Evolutionary conservation across 2,329 filamentous ascomycete species (phyloP).

Genomic region (Cordyceps cicadae): DNA sequence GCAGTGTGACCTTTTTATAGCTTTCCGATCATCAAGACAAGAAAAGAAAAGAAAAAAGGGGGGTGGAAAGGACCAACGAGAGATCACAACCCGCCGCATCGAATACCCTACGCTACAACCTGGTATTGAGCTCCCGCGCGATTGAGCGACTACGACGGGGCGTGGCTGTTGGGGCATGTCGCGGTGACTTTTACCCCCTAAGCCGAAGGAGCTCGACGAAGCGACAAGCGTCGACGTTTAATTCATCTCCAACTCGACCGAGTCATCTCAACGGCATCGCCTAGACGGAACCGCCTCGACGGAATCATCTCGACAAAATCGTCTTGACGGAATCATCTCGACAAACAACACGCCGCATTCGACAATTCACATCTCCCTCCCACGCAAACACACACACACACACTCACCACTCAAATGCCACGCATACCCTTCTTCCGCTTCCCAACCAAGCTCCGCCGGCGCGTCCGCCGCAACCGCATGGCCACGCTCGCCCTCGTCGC

Average conservation of each 20-base stretch:
- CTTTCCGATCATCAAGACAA: background rate
- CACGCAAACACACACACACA: background rate
- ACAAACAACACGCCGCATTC: background rate
- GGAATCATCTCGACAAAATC: too few relatives aligned
- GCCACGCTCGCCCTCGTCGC: conserved; percentile 40
- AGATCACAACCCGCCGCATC: background rate
- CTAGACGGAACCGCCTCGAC: background rate
- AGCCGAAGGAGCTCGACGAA: background rate
- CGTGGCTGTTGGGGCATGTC: background rate
- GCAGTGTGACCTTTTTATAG: too few relatives aligned
- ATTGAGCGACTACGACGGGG: background rate
- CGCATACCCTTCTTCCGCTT: conserved; percentile 43
- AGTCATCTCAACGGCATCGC: too few relatives aligned
- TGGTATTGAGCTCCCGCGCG: background rate
- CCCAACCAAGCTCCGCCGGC: conserved; percentile 48
- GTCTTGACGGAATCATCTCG: background rate
- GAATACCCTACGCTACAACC: background rate
- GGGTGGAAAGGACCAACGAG: background rate
- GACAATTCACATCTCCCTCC: too few relatives aligned
- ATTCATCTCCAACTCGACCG: background rate
- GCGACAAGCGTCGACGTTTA: background rate
- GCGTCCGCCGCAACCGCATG: conserved; percentile 51
- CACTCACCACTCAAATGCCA: conserved; percentile 21
- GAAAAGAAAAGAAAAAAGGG: too few relatives aligned
- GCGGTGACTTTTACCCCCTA: background rate